Evolutionary conservation across 352 stramenopile genomes (phyloP).

Genomic region (Phytophthora tentaculata): DNA sequence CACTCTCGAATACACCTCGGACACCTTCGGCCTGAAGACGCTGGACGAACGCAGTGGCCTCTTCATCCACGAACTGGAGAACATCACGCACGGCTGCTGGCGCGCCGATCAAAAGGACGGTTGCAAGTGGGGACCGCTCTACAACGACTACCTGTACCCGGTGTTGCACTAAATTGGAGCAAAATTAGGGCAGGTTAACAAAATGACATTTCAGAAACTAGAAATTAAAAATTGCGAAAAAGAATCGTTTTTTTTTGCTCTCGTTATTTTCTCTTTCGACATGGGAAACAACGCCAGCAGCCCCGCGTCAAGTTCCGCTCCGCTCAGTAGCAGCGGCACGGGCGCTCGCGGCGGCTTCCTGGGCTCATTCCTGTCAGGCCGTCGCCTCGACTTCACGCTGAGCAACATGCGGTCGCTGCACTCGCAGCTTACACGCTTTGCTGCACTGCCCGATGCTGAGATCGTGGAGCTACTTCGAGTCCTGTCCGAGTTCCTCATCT

Average conservation of each 20-base stretch:
- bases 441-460: constrained; percentile 65
- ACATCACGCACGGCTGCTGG: constrained; percentile 28
- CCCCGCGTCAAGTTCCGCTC: constrained; percentile 8
- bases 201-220: too few species aligned
- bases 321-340: constrained; percentile 29
- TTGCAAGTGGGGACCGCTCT: constrained; percentile 48
- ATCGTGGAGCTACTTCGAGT: constrained; percentile 86
- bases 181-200: too few species aligned
- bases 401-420: constrained; percentile 81
- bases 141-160: constrained; percentile 47
- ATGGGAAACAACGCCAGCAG: constrained; percentile 46
- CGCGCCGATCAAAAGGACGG: constrained; percentile 22
- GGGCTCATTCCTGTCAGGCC: constrained; percentile 35
- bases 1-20: constrained; percentile 40
- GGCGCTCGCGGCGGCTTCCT: constrained; percentile 35
- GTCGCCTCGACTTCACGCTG: constrained; percentile 64
- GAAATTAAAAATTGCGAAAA: too few species aligned
- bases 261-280: constrained; percentile 9
- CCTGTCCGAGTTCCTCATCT: constrained; percentile 88
- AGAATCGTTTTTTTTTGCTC: constrained; percentile 2
- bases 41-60: constrained; percentile 38
- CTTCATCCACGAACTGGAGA: constrained; percentile 30
- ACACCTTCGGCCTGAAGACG: constrained; percentile 47
- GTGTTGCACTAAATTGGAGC: constrained; percentile 21
- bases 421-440: constrained; percentile 64